Percentiles rank a stretch among this genome's conserved stretches.
These are phyloP conservation scores for Morella rubra DNA, from an alignment of 306 rosid genomes.

Conservation along the genomic window DNA sequence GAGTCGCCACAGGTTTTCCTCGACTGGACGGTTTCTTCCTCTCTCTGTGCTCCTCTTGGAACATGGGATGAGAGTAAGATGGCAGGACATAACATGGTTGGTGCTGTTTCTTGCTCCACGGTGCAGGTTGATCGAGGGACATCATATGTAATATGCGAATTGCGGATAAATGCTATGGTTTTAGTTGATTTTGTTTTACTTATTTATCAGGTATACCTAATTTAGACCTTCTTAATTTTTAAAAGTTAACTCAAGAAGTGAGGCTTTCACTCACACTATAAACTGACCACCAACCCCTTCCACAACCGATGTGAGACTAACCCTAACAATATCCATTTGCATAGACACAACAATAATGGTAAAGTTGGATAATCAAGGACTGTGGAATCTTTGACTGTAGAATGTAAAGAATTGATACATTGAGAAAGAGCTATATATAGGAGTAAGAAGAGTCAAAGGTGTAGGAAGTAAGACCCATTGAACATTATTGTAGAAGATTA, in stretches of 20 bases:
- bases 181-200: background rate
- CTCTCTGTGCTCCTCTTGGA: constrained; percentile 9
- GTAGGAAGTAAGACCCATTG: background rate
- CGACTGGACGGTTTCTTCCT: constrained; percentile 8
- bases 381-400: constrained; percentile 11
- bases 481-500: constrained; percentile 3
- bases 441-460: constrained; percentile 2
- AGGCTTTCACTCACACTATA: too few relatives aligned
- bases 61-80: constrained; percentile 10
- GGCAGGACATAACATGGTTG: background rate
- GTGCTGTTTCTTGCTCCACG: constrained; percentile 14
- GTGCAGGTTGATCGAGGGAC: background rate
- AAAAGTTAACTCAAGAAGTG: too few relatives aligned
- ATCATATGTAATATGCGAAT: background rate
- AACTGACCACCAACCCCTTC: too few relatives aligned
- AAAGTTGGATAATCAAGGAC: background rate
- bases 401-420: constrained; percentile 5
- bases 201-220: background rate
- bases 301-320: too few relatives aligned
- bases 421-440: constrained; percentile 2
- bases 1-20: background rate
- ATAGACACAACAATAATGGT: constrained; percentile 7
- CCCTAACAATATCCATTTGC: too few relatives aligned
- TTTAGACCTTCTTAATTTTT: too few relatives aligned
- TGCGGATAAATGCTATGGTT: background rate